Percentiles rank a stretch among this genome's conserved stretches.
phyloP scores from a whole-genome alignment of 2,329 filamentous ascomycete genomes.

The Diaporthe citriasiana region DNA sequence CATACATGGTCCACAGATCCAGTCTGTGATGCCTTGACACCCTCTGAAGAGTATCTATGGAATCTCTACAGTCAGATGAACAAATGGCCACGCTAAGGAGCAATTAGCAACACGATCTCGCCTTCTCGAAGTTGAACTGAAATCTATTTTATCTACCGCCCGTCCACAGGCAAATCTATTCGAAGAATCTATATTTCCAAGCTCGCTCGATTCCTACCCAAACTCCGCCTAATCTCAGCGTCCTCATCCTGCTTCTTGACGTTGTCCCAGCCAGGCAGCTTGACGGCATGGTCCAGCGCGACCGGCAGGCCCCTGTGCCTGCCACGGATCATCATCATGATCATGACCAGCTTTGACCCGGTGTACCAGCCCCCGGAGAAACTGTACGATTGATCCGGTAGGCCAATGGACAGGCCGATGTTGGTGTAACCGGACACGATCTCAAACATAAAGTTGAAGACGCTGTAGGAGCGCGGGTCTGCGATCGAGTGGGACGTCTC shows the following conservation, averaged over 20 bases:
- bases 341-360: constrained; percentile 40
- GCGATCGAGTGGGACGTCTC: constrained; percentile 68
- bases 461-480: constrained; percentile 66
- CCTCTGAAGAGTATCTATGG: background rate
- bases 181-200: constrained; percentile 12
- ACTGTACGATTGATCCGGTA: constrained; percentile 37
- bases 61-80: background rate
- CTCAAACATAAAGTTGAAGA: constrained; percentile 73
- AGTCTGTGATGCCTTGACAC: background rate
- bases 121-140: background rate
- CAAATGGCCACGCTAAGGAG: background rate
- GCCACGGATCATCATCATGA: constrained; percentile 58
- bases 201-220: constrained; percentile 28
- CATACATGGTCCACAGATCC: too few species aligned
- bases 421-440: constrained; percentile 54
- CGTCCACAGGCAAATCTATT: background rate
- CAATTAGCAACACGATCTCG: too few species aligned
- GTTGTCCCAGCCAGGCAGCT: constrained; percentile 55
- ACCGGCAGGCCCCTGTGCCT: constrained; percentile 69
- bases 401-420: constrained; percentile 36
- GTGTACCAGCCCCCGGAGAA: constrained; percentile 41
- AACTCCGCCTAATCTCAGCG: constrained; percentile 38
- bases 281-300: constrained; percentile 66
- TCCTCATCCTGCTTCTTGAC: constrained; percentile 44
- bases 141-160: background rate